Percentiles rank a stretch among this genome's conserved stretches.
These are phyloP conservation scores for Trypanosoma congolense DNA, from an alignment of 208 protist species.

Conservation along the genomic window DNA sequence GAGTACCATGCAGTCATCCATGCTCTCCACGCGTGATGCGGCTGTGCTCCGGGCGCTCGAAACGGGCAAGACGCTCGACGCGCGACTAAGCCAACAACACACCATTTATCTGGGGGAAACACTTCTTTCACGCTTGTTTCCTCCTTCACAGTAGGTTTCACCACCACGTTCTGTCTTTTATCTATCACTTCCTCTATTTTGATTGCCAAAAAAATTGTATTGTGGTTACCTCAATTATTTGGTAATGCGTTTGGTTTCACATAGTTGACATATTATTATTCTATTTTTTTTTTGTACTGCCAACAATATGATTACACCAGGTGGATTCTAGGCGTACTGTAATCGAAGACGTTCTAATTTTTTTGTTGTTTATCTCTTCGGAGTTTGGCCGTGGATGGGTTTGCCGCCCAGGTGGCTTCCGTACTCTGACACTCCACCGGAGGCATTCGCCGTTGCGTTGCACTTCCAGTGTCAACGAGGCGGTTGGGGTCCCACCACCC, in stretches of 20 bases:
- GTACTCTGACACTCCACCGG: conserved; percentile 5
- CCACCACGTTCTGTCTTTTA: no score
- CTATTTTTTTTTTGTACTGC: no score
- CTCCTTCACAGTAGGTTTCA: neutral
- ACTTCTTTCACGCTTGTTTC: conserved; percentile 47
- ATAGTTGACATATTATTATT: no score
- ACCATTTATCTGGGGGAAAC: conserved; percentile 68
- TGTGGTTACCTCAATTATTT: no score
- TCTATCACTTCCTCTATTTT: no score
- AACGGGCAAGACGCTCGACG: conserved; percentile 41
- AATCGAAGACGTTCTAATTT: no score
- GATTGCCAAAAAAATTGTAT: no score
- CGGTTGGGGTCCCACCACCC: conserved; percentile 7
- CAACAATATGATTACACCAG: no score
- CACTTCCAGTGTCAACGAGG: neutral
- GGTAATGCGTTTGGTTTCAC: no score
- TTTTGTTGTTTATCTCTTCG: no score
- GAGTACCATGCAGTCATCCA: conserved; percentile 73
- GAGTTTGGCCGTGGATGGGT: conserved; percentile 9
- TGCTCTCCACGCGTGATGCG: conserved; percentile 81
- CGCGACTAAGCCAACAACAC: conserved; percentile 58
- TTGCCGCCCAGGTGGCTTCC: neutral
- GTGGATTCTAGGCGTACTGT: no score
- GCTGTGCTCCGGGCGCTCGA: conserved; percentile 54
- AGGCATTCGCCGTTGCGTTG: conserved; percentile 20